phyloP scores from a whole-genome alignment of 768 basidiomycete genomes.

The Termitomyces titanicus region DNA sequence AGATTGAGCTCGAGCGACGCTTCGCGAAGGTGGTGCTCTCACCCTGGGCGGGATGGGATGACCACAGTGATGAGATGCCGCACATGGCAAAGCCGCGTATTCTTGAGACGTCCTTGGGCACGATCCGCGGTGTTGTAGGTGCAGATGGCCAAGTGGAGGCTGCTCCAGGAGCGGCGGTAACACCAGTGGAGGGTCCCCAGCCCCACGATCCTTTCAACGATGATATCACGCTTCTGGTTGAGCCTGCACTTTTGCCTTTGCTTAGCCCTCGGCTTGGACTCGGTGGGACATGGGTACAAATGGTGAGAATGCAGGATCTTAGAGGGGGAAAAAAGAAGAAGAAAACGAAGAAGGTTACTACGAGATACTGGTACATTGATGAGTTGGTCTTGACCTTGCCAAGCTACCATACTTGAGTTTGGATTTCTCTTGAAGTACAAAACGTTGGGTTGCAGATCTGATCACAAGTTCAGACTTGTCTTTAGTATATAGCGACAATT shows the following conservation, averaged over 20 bases:
- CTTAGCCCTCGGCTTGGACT: slow-evolving; percentile 56
- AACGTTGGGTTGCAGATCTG: too few species aligned
- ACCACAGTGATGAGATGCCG: slow-evolving; percentile 24
- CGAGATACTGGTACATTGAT: slow-evolving; percentile 42
- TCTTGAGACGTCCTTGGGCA: slow-evolving; percentile 29
- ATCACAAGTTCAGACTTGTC: too few species aligned
- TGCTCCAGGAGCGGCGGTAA: slow-evolving; percentile 20
- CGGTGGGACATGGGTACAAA: slow-evolving; percentile 66
- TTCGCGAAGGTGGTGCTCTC: slow-evolving; percentile 35
- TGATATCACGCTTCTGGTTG: slow-evolving; percentile 56
- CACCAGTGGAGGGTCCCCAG: slow-evolving; percentile 13
- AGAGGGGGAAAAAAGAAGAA: slow-evolving; percentile 24
- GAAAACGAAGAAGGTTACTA: slow-evolving; percentile 26
- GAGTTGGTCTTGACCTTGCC: slow-evolving; percentile 34
- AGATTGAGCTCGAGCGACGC: slow-evolving; percentile 31
- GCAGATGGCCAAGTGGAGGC: slow-evolving; percentile 11
- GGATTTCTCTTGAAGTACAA: not conserved
- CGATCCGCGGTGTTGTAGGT: slow-evolving; percentile 19
- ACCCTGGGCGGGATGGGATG: slow-evolving; percentile 42
- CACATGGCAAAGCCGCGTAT: slow-evolving; percentile 34
- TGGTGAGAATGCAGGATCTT: slow-evolving; percentile 37
- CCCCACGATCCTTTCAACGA: slow-evolving; percentile 53
- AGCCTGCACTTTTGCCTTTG: slow-evolving; percentile 36
- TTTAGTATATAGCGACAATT: too few species aligned
- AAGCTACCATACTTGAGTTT: slow-evolving; percentile 28